Evolutionary conservation across 108 stramenopile species (phyloP), one percentile per base, ranked within the genome.

Genomic region (Cyclostephanos invisitatus): DNA sequence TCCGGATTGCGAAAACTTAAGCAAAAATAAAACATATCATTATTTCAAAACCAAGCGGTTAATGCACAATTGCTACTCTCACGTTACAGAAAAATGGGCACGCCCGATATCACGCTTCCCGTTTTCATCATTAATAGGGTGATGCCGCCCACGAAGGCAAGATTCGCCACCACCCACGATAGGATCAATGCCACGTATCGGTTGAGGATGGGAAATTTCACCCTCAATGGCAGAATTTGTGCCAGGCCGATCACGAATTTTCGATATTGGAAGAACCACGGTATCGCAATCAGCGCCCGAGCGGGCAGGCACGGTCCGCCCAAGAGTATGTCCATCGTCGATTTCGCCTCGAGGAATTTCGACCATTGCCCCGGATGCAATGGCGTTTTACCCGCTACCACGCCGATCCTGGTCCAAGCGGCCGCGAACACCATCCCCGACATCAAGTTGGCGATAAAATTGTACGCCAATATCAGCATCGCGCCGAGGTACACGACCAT

Each of bases 201-300:
- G 53, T 82, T 82, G 11, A 82, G n/a, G 22, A 82, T 74, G 46
- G 81, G 81, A 49, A 50, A 82, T 47, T 69, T 73, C 53, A 68
- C 57, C 18, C 77, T 40, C 61, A 82, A 37, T 40, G 81, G 81
- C 21, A 65, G 73, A 14, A 28, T 11, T 17, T 50, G 66, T 27
- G 65, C 67, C 9, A 67, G 27, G 25, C 65, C 49, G 24, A 73
- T 67, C 0, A 82, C 77, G 47, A 78, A 40, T n/a, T 69, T 42
- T 24, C 77, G 77, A 58, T 82, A 82, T 21, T 38, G 42, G 58
- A 82, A 82, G 59, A 82, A 82, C 72, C 65, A 73, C 6, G 81
- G 81, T 22, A 78, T 78, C 67, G 81, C 77, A 56, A 59, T 54
- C 21, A 67, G 50, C 18, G 73, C 81, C 37, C 81, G 59, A 44